A percentile compares a stretch with the other conserved stretches of the same genome.
phyloP scores from a whole-genome alignment of 805 yeast genomes.

The Barnettozyma pratensis region DNA sequence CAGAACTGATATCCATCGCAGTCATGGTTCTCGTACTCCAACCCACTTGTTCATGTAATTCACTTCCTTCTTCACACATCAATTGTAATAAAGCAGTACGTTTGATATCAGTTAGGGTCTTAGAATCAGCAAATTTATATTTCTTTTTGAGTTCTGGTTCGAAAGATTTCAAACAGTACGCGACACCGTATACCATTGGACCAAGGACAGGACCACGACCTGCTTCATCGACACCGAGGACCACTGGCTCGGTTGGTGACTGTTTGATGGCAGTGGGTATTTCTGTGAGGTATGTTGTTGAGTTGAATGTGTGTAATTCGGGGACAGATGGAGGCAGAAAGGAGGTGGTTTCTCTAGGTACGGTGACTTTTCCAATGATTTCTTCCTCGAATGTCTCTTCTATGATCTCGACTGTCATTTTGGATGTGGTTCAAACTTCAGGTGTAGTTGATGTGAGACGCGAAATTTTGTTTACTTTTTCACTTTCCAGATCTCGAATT shows the following conservation, averaged over 20 bases:
- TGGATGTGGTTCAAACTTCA: background rate
- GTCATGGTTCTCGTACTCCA: constrained; percentile 86
- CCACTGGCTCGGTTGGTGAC: constrained; percentile 35
- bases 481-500: no score
- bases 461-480: background rate
- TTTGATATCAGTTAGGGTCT: constrained; percentile 68
- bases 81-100: constrained; percentile 57
- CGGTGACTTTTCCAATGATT: background rate
- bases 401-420: background rate
- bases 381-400: background rate
- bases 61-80: constrained; percentile 44
- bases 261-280: constrained; percentile 38
- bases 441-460: background rate
- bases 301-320: constrained; percentile 27
- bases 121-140: constrained; percentile 91
- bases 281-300: constrained; percentile 45
- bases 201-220: constrained; percentile 98
- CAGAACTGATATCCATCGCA: constrained; percentile 79
- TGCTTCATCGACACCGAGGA: constrained; percentile 94
- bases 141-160: constrained; percentile 41
- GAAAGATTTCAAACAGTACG: constrained; percentile 62
- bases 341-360: background rate
- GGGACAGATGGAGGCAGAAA: constrained; percentile 34
- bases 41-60: constrained; percentile 59
- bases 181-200: constrained; percentile 94